Evolutionary conservation across 805 yeast genomes (phyloP).

Genomic region (Nakazawaea ambrosiae): DNA sequence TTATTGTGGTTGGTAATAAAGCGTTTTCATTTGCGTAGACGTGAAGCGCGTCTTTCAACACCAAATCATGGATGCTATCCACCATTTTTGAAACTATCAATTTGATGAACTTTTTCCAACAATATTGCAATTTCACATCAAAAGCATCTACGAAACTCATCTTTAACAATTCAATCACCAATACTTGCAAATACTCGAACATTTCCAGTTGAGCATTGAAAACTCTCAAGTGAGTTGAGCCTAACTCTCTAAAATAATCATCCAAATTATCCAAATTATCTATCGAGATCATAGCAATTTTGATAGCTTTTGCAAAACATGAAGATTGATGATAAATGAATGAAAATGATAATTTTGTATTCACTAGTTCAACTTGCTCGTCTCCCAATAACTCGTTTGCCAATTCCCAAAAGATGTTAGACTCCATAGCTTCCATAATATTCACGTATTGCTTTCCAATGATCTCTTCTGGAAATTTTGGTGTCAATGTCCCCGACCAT

Average conservation of each 20-base stretch:
- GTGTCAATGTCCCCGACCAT: slow-evolving; percentile 1
- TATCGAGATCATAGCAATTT: slow-evolving; percentile 8
- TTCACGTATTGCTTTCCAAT: slow-evolving; percentile 4
- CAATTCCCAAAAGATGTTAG: slow-evolving; percentile 3
- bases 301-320: not conserved
- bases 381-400: not conserved
- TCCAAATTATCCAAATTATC: slow-evolving; percentile 5
- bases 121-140: not conserved
- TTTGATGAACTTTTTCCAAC: slow-evolving; percentile 3
- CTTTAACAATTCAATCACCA: not conserved
- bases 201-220: not conserved
- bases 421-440: not conserved
- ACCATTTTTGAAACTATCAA: slow-evolving; percentile 1
- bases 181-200: not conserved
- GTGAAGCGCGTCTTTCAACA: not conserved
- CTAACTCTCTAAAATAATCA: not conserved
- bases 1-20: not conserved
- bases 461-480: slow-evolving; percentile 3
- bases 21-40: slow-evolving; percentile 3
- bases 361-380: not conserved
- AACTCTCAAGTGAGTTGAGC: not conserved
- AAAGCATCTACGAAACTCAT: slow-evolving; percentile 6
- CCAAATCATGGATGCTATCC: not conserved
- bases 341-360: not conserved
- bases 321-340: not conserved